Evolutionary conservation across 2,329 filamentous ascomycete species (phyloP).

Genomic region (Exophiala xenobiotica): DNA sequence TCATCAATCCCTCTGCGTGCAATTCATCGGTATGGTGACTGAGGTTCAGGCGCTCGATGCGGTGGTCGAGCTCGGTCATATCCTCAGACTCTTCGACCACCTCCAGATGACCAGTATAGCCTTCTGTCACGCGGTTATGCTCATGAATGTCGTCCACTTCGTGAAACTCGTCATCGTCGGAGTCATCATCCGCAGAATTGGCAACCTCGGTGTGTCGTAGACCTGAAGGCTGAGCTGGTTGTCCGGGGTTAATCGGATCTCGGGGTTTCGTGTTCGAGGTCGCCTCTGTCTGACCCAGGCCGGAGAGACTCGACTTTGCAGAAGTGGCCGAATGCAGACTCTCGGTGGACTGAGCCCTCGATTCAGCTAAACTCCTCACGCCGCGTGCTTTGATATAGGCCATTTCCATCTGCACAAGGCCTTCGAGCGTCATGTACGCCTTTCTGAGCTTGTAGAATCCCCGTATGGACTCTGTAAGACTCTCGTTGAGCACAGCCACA

Average conservation of each 20-base stretch:
- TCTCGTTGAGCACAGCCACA: slow-evolving; percentile 86
- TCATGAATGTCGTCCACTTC: slow-evolving; percentile 55
- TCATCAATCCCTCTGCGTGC: slow-evolving; percentile 17
- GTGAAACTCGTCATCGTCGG: slow-evolving; percentile 54
- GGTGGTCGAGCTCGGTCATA: slow-evolving; percentile 24
- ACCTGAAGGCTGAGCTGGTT: slow-evolving; percentile 23
- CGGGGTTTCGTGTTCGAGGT: slow-evolving; percentile 36
- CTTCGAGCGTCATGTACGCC: slow-evolving; percentile 78
- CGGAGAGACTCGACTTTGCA: slow-evolving; percentile 8
- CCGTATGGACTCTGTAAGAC: slow-evolving; percentile 82
- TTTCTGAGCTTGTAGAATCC: slow-evolving; percentile 92
- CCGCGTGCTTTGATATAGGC: slow-evolving; percentile 47
- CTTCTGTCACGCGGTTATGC: slow-evolving; percentile 46
- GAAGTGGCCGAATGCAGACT: slow-evolving; percentile 20
- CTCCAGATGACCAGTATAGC: slow-evolving; percentile 50
- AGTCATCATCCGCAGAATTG: slow-evolving; percentile 26
- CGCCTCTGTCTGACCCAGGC: slow-evolving; percentile 2
- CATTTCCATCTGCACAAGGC: slow-evolving; percentile 72
- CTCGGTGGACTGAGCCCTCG: slow-evolving; percentile 24
- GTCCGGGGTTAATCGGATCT: slow-evolving; percentile 12
- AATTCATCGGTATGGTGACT: slow-evolving; percentile 12
- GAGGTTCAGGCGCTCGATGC: slow-evolving; percentile 24
- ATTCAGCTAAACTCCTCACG: slow-evolving; percentile 15
- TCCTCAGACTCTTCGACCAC: slow-evolving; percentile 32
- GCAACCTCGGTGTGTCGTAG: slow-evolving; percentile 20